Evolutionary conservation across 139 green algal genomes (phyloP).

Genomic region (Tetraselmis striata): DNA sequence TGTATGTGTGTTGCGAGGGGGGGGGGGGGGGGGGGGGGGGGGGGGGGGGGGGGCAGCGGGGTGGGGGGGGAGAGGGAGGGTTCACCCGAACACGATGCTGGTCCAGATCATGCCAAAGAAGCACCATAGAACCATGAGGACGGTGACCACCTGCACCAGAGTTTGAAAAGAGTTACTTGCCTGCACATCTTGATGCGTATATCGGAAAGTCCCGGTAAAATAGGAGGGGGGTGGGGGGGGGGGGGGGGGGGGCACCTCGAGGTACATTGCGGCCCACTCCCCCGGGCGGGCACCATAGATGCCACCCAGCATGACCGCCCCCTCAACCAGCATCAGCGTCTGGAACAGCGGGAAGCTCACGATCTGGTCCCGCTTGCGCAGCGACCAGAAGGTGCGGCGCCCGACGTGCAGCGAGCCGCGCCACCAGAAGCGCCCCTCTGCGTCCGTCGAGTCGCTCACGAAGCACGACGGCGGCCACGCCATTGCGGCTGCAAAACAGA

Average conservation of each 20-base stretch:
- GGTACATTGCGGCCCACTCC: neutral
- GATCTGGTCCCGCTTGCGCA: neutral
- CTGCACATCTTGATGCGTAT: too few relatives aligned
- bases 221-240: too few relatives aligned
- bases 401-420: neutral
- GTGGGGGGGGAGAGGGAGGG: too few relatives aligned
- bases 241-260: too few relatives aligned
- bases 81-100: neutral
- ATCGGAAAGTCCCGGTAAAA: too few relatives aligned
- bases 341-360: neutral
- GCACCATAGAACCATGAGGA: neutral
- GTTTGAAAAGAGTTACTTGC: too few relatives aligned
- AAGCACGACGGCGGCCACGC: constrained; percentile 20
- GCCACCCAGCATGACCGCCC: neutral
- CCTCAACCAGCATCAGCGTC: neutral
- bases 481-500: neutral
- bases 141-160: neutral
- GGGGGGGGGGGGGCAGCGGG: too few relatives aligned
- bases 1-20: neutral
- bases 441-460: constrained; percentile 21
- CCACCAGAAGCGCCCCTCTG: constrained; percentile 22
- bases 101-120: neutral
- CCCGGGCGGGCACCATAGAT: neutral
- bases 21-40: too few relatives aligned
- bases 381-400: constrained; percentile 13